A percentile compares a stretch with the other conserved stretches of the same genome.
phyloP scores from a whole-genome alignment of 176 grass and related monocot species.

The Ensete ventricosum region DNA sequence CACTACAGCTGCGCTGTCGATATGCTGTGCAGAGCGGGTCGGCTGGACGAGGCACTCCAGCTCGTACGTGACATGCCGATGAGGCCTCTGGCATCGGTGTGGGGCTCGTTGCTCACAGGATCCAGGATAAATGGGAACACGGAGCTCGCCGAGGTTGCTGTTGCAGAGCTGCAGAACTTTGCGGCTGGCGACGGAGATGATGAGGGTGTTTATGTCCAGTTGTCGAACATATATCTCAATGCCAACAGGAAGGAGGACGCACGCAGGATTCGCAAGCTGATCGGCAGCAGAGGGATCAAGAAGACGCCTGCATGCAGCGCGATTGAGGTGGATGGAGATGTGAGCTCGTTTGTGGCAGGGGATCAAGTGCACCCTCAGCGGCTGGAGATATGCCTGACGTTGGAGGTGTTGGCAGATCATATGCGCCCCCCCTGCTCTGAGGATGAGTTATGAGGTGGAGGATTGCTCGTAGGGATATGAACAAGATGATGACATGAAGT shows the following conservation, averaged over 20 bases:
- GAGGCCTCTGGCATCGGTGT: slow-evolving; percentile 44
- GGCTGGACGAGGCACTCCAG: slow-evolving; percentile 40
- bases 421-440: slow-evolving; percentile 19
- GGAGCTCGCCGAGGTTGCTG: slow-evolving; percentile 56
- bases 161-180: slow-evolving; percentile 40
- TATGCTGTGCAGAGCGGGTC: slow-evolving; percentile 73
- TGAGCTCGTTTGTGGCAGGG: slow-evolving; percentile 61
- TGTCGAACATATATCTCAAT: slow-evolving; percentile 73
- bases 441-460: neutral
- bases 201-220: slow-evolving; percentile 64
- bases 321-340: slow-evolving; percentile 41
- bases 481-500: too few species aligned
- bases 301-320: slow-evolving; percentile 44
- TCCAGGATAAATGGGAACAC: slow-evolving; percentile 53
- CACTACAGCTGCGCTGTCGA: slow-evolving; percentile 79
- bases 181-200: slow-evolving; percentile 24
- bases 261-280: slow-evolving; percentile 44
- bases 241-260: slow-evolving; percentile 62
- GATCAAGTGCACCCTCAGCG: slow-evolving; percentile 43
- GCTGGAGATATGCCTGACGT: slow-evolving; percentile 50
- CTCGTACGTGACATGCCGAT: slow-evolving; percentile 62
- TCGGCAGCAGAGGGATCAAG: slow-evolving; percentile 50
- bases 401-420: slow-evolving; percentile 44
- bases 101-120: slow-evolving; percentile 57
- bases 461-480: too few species aligned